Evolutionary conservation across 1,139 yeast species (phyloP).

Genomic region (Debaryomyces coudertii): DNA sequence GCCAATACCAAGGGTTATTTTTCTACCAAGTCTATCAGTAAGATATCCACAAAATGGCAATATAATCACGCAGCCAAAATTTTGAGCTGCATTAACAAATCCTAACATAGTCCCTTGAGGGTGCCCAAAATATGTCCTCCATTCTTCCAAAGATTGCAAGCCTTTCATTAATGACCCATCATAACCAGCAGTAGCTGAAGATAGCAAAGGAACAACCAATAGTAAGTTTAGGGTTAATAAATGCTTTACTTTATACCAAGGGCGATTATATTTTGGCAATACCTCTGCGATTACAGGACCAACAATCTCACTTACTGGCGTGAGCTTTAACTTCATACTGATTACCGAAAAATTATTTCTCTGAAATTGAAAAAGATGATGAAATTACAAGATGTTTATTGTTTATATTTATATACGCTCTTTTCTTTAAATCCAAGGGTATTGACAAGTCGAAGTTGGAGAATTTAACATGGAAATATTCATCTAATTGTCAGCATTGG

Average conservation of each 20-base stretch:
- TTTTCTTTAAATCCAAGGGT: too few species aligned
- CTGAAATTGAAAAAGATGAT: too few species aligned
- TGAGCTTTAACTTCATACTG: slow-evolving; percentile 14
- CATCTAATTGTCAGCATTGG: too few species aligned
- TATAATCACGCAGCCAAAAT: slow-evolving; percentile 3
- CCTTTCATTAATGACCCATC: slow-evolving; percentile 4
- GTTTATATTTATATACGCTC: too few species aligned
- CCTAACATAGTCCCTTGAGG: slow-evolving; percentile 2
- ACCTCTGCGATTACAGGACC: slow-evolving; percentile 8
- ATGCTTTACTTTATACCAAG: background rate
- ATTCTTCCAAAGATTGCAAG: slow-evolving; percentile 1
- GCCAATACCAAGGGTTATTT: slow-evolving; percentile 30
- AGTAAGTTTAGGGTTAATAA: background rate
- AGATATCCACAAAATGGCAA: slow-evolving; percentile 12
- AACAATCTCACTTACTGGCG: slow-evolving; percentile 15
- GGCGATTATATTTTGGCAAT: slow-evolving; percentile 3
- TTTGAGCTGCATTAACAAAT: slow-evolving; percentile 3
- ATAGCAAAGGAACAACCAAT: background rate
- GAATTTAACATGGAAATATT: too few species aligned
- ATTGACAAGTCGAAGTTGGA: too few species aligned
- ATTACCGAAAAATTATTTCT: too few species aligned
- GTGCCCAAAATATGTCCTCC: background rate
- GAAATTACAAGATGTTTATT: too few species aligned
- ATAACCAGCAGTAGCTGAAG: slow-evolving; percentile 4
- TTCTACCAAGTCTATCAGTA: slow-evolving; percentile 39